These are phyloP conservation scores for Spizellomyces sp. DNA, from an alignment of 192 early-diverging fungal species.

Conservation along the genomic window DNA sequence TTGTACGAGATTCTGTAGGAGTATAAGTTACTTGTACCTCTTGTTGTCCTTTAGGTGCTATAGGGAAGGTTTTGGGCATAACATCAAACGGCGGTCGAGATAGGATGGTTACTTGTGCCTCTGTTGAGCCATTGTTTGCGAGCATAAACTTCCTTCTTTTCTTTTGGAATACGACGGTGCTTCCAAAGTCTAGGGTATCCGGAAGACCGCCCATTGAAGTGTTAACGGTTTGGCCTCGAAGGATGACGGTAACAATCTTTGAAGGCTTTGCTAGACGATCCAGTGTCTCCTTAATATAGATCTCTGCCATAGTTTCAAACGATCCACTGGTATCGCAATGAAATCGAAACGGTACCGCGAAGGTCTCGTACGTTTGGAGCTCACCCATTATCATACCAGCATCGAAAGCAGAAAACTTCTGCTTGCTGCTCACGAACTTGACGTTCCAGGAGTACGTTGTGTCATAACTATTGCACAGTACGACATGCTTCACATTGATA, in stretches of 20 bases:
- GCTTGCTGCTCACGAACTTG: conserved; percentile 45
- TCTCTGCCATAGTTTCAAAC: conserved; percentile 54
- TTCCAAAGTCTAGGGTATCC: conserved; percentile 60
- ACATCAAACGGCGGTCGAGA: conserved; percentile 52
- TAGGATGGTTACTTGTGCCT: conserved; percentile 49
- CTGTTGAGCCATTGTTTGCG: conserved; percentile 53
- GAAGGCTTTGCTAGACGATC: conserved; percentile 48
- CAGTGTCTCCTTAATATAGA: conserved; percentile 49
- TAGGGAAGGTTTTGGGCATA: conserved; percentile 43
- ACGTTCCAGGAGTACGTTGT: conserved; percentile 53
- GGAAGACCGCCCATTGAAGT: conserved; percentile 55
- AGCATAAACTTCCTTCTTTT: conserved; percentile 43
- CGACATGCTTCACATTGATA: conserved; percentile 43
- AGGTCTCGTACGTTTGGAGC: conserved; percentile 48
- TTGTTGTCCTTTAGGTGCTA: conserved; percentile 47
- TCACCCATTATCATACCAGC: conserved; percentile 50
- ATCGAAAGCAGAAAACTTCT: conserved; percentile 55
- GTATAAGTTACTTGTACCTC: conserved; percentile 48
- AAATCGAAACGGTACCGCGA: conserved; percentile 52
- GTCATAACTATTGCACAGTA: conserved; percentile 51
- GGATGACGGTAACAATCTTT: conserved; percentile 42
- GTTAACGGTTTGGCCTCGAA: conserved; percentile 51
- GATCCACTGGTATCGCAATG: conserved; percentile 47
- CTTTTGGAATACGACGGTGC: conserved; percentile 49
- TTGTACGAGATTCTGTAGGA: conserved; percentile 54